Evolutionary conservation across 345 rosid species (phyloP).

Genomic region (Isatis tinctoria): DNA sequence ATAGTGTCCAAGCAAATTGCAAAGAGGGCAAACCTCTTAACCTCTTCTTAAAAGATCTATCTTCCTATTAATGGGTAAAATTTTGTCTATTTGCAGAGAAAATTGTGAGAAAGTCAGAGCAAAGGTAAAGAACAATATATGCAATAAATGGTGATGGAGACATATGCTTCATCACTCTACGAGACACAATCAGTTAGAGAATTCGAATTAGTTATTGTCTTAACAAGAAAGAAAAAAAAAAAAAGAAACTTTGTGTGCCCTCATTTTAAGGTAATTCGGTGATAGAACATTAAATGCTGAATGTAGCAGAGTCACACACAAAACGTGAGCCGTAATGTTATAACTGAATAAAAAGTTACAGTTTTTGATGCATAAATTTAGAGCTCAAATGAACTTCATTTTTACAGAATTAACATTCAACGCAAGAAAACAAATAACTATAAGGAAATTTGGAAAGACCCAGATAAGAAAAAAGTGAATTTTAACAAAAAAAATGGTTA

Average conservation of each 20-base stretch:
- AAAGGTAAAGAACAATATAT: conserved; percentile 25
- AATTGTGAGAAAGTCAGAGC: conserved; percentile 34
- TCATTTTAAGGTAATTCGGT: conserved; percentile 26
- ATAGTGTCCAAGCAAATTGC: conserved; percentile 27
- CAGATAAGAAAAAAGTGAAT: neutral
- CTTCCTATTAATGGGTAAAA: neutral
- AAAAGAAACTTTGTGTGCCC: conserved; percentile 12
- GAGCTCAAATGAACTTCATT: neutral
- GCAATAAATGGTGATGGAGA: conserved; percentile 33
- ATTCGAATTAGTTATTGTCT: conserved; percentile 3
- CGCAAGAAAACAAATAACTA: neutral
- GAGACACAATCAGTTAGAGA: conserved; percentile 1
- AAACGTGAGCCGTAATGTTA: conserved; percentile 15
- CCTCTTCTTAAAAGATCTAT: conserved; percentile 16
- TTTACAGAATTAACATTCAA: neutral
- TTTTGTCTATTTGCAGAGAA: conserved; percentile 20
- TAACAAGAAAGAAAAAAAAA: neutral
- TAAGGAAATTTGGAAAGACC: neutral
- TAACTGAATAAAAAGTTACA: neutral
- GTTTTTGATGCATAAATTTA: neutral
- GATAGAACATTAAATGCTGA: conserved; percentile 27
- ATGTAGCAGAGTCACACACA: conserved; percentile 28
- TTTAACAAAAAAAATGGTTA: neutral
- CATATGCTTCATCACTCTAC: conserved; percentile 3
- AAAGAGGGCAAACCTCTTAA: conserved; percentile 36